Evolutionary conservation across 2,329 filamentous ascomycete genomes (phyloP).

Genomic region (Microthyrium microscopicum): DNA sequence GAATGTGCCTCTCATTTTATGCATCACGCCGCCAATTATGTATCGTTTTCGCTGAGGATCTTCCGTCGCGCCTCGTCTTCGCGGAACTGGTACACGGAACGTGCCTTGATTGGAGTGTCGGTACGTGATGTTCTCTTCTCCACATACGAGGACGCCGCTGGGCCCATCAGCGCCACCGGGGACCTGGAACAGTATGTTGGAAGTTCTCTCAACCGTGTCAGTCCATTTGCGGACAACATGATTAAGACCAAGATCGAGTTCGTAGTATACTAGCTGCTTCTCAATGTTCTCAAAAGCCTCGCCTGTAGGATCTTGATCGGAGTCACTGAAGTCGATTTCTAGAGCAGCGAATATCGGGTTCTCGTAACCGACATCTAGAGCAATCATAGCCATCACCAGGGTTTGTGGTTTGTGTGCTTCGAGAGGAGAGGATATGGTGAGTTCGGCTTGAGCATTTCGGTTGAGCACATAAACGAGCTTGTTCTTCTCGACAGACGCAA

Average conservation of each 20-base stretch:
- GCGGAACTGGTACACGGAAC: slow-evolving; percentile 75
- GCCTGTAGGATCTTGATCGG: slow-evolving; percentile 79
- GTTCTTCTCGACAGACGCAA: slow-evolving; percentile 94
- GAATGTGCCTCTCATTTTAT: slow-evolving; percentile 90
- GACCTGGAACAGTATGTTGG: slow-evolving; percentile 84
- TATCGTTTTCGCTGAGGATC: slow-evolving; percentile 79
- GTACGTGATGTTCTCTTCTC: slow-evolving; percentile 88
- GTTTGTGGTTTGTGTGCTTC: slow-evolving; percentile 92
- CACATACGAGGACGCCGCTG: slow-evolving; percentile 87
- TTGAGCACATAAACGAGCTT: slow-evolving; percentile 98
- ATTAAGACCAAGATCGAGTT: slow-evolving; percentile 89
- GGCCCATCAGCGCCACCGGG: slow-evolving; percentile 87
- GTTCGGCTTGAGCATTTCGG: slow-evolving; percentile 80
- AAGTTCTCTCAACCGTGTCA: slow-evolving; percentile 77
- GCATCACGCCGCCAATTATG: slow-evolving; percentile 87
- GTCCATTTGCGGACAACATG: slow-evolving; percentile 96
- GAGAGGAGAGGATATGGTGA: slow-evolving; percentile 91
- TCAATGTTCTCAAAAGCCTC: slow-evolving; percentile 67
- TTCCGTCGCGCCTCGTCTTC: slow-evolving; percentile 73
- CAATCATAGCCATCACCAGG: slow-evolving; percentile 72
- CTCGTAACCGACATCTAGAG: slow-evolving; percentile 88
- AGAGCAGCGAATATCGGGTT: slow-evolving; percentile 93
- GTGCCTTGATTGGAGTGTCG: slow-evolving; percentile 89
- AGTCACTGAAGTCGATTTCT: slow-evolving; percentile 83
- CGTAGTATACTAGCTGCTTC: slow-evolving; percentile 90